A percentile compares a stretch with the other conserved stretches of the same genome.
Conservation (phyloP, 1,139 yeast genomes). For the Debaryomyces sp. region DNA sequence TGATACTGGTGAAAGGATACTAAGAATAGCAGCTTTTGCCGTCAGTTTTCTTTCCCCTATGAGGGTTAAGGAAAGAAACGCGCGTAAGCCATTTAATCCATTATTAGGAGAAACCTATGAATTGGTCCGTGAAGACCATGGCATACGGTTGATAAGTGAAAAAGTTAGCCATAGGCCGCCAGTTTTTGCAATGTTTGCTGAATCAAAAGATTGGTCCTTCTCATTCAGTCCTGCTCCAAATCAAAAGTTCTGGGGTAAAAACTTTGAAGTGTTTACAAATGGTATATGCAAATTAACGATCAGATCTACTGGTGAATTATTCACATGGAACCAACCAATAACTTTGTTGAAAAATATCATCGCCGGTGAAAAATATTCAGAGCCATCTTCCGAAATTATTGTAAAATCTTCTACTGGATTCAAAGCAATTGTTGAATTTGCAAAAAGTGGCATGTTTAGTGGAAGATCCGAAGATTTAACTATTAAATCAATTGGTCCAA, state of each 20-base stretch:
- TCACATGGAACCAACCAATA: conserved; percentile 81
- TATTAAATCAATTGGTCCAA: conserved; percentile 52
- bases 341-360: conserved; percentile 81
- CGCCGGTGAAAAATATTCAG: conserved; percentile 95
- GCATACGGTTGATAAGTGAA: conserved; percentile 70
- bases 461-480: conserved; percentile 83
- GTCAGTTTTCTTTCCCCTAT: conserved; percentile 70
- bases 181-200: conserved; percentile 78
- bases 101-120: conserved; percentile 87
- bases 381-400: conserved; percentile 74
- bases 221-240: conserved; percentile 76
- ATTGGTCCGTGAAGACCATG: conserved; percentile 75
- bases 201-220: conserved; percentile 74
- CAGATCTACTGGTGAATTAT: conserved; percentile 66
- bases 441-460: conserved; percentile 73
- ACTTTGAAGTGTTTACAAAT: conserved; percentile 76
- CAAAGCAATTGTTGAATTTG: conserved; percentile 72
- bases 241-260: conserved; percentile 95
- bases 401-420: conserved; percentile 70
- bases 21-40: conserved; percentile 82
- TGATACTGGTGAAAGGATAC: conserved; percentile 58
- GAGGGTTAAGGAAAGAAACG: conserved; percentile 72
- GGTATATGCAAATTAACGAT: conserved; percentile 66
- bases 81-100: conserved; percentile 92
- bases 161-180: conserved; percentile 85